Conservation (phyloP, 495 filamentous ascomycete genomes). For the Daldinia caldariorum region DNA sequence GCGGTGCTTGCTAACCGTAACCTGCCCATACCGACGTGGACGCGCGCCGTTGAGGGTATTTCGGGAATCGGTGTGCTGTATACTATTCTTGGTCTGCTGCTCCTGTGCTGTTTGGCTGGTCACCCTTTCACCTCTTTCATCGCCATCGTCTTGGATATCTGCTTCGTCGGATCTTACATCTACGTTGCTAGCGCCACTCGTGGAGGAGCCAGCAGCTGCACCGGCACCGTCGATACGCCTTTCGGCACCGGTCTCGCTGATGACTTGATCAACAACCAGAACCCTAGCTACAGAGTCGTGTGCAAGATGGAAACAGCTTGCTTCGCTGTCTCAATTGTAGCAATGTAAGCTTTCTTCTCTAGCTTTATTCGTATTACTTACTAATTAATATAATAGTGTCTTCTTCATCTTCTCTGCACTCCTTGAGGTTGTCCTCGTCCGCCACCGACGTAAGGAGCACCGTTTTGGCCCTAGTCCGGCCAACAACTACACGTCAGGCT, state of each 20-base stretch:
- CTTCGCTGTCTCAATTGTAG: slow-evolving; percentile 81
- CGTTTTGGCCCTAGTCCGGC: slow-evolving; percentile 79
- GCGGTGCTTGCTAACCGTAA: slow-evolving; percentile 67
- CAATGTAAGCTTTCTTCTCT: slow-evolving; percentile 66
- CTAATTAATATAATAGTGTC: slow-evolving; percentile 57
- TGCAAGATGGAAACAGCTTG: slow-evolving; percentile 77
- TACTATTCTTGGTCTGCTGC: slow-evolving; percentile 70
- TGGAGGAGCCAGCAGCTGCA: slow-evolving; percentile 69
- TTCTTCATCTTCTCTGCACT: slow-evolving; percentile 74
- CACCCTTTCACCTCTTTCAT: slow-evolving; percentile 72
- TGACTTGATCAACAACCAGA: slow-evolving; percentile 49
- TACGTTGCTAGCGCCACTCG: slow-evolving; percentile 70
- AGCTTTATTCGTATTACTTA: slow-evolving; percentile 11
- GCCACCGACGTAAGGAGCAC: slow-evolving; percentile 79
- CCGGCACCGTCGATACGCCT: slow-evolving; percentile 70
- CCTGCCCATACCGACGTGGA: slow-evolving; percentile 67
- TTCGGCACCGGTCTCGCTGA: slow-evolving; percentile 68
- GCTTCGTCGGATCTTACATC: slow-evolving; percentile 67
- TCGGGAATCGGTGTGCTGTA: slow-evolving; percentile 78
- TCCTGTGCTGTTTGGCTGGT: slow-evolving; percentile 83
- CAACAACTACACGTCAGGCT: slow-evolving; percentile 81
- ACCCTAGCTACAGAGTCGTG: slow-evolving; percentile 64
- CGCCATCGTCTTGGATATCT: slow-evolving; percentile 71
- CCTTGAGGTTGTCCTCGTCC: slow-evolving; percentile 70
- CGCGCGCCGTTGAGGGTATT: slow-evolving; percentile 83